phyloP scores from a whole-genome alignment of 768 basidiomycete species.

The button mushroom (Agaricus bisporus) region DNA sequence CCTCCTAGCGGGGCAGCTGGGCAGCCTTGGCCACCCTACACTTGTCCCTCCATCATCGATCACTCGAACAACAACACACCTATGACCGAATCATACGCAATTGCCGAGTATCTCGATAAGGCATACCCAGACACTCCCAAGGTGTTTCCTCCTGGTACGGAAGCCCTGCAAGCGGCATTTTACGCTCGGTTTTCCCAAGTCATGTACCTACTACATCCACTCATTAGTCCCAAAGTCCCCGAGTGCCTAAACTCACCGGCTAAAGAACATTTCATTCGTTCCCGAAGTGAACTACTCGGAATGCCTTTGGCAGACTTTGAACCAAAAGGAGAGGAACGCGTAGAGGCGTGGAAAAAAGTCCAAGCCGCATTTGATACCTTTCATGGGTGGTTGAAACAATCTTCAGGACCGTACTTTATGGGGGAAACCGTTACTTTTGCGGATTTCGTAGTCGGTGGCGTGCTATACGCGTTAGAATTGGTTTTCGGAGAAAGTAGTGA shows the following conservation, averaged over 20 bases:
- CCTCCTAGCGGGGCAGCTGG: no score
- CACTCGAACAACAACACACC: slow-evolving; percentile 27
- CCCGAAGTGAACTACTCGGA: slow-evolving; percentile 27
- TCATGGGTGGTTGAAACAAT: slow-evolving; percentile 6
- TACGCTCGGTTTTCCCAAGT: slow-evolving; percentile 8
- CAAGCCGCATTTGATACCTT: slow-evolving; percentile 15
- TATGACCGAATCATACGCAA: slow-evolving; percentile 35
- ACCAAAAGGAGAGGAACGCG: slow-evolving; percentile 25
- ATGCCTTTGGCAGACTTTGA: slow-evolving; percentile 28
- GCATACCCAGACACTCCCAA: slow-evolving; percentile 29
- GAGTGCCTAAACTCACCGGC: slow-evolving; percentile 16
- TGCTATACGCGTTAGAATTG: slow-evolving; percentile 5
- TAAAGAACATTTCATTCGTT: slow-evolving; percentile 28
- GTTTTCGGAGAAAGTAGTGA: slow-evolving; percentile 14
- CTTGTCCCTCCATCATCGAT: slow-evolving; percentile 19
- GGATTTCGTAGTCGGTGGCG: slow-evolving; percentile 9
- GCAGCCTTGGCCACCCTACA: not conserved
- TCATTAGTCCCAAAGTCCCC: slow-evolving; percentile 6
- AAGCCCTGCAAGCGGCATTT: slow-evolving; percentile 6
- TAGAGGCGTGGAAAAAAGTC: slow-evolving; percentile 30
- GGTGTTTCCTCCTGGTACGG: slow-evolving; percentile 15
- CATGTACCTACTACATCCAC: not conserved
- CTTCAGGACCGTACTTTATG: not conserved
- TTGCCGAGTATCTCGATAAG: slow-evolving; percentile 41
- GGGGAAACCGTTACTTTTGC: slow-evolving; percentile 7